Percentiles rank a stretch among this genome's conserved stretches.
These are phyloP conservation scores for Conoideocrella luteorostrata DNA, from an alignment of 2,329 filamentous ascomycete species.

Conservation along the genomic window DNA sequence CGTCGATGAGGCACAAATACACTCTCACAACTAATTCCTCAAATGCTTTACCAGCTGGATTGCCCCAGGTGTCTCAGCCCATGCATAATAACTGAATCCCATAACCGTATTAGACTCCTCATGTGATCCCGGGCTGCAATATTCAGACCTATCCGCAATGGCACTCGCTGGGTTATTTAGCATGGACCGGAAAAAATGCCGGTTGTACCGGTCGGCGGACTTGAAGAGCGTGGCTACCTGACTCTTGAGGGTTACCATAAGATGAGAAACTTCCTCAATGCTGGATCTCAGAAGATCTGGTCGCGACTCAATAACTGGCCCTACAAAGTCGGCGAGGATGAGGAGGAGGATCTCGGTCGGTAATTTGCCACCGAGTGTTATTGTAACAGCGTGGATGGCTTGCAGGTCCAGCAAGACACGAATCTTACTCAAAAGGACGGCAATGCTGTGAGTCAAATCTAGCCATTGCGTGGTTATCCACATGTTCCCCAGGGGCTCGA, in stretches of 20 bases:
- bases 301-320: constrained; percentile 4
- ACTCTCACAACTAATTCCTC: too few species aligned
- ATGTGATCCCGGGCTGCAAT: background rate
- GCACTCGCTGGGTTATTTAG: constrained; percentile 6
- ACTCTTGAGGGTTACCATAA: constrained; percentile 10
- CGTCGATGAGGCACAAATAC: too few species aligned
- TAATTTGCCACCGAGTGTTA: constrained; percentile 7
- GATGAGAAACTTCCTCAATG: background rate
- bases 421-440: constrained; percentile 18
- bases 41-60: background rate
- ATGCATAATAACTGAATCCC: constrained; percentile 1
- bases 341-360: constrained; percentile 17
- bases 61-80: constrained; percentile 5
- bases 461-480: constrained; percentile 6
- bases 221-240: constrained; percentile 13
- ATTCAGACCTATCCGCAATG: background rate
- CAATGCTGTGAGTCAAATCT: constrained; percentile 10
- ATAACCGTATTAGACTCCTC: background rate
- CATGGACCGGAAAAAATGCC: constrained; percentile 14
- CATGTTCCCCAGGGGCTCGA: constrained; percentile 24
- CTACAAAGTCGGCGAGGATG: constrained; percentile 13
- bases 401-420: constrained; percentile 17
- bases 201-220: constrained; percentile 12
- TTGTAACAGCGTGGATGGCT: constrained; percentile 11
- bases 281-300: constrained; percentile 4